Evolutionary conservation across 1,139 yeast genomes (phyloP).

Genomic region (Saccharomyces hybrid): DNA sequence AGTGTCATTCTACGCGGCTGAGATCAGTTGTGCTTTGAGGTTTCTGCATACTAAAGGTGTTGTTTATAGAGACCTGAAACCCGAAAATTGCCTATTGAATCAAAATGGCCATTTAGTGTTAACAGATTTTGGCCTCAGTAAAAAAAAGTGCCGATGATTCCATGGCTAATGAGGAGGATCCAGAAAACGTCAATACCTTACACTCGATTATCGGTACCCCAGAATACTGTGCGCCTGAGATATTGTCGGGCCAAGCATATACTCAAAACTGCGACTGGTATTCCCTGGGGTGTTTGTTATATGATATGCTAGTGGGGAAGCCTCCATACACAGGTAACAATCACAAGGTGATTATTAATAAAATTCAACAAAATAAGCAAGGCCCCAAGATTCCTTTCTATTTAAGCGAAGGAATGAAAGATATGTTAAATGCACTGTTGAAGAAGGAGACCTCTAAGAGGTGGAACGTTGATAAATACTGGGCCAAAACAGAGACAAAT

Average conservation of each 20-base stretch:
- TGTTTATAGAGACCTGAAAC: slow-evolving; percentile 85
- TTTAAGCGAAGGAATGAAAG: slow-evolving; percentile 78
- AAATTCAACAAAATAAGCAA: slow-evolving; percentile 62
- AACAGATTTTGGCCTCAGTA: slow-evolving; percentile 89
- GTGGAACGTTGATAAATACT: slow-evolving; percentile 52
- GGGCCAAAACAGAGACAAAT: slow-evolving; percentile 19
- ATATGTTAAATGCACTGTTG: slow-evolving; percentile 61
- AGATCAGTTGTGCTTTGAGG: slow-evolving; percentile 71
- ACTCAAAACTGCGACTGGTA: slow-evolving; percentile 93
- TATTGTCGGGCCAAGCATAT: slow-evolving; percentile 75
- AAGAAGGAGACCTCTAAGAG: slow-evolving; percentile 72
- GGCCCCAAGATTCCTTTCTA: slow-evolving; percentile 69
- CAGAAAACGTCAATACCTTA: slow-evolving; percentile 35
- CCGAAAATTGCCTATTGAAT: slow-evolving; percentile 85
- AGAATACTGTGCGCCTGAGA: slow-evolving; percentile 96
- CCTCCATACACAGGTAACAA: slow-evolving; percentile 94
- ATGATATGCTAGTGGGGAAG: slow-evolving; percentile 78
- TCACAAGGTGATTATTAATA: slow-evolving; percentile 72
- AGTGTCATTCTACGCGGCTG: slow-evolving; percentile 79
- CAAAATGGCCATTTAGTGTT: slow-evolving; percentile 71
- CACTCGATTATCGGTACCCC: slow-evolving; percentile 86
- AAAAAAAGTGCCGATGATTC: slow-evolving; percentile 41
- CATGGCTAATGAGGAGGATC: slow-evolving; percentile 22
- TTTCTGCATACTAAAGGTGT: slow-evolving; percentile 79
- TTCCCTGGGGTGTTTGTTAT: slow-evolving; percentile 88